Base-by-base conservation (phyloP, 495 filamentous ascomycete genomes). In the Barbatosphaeria neglecta region DNA sequence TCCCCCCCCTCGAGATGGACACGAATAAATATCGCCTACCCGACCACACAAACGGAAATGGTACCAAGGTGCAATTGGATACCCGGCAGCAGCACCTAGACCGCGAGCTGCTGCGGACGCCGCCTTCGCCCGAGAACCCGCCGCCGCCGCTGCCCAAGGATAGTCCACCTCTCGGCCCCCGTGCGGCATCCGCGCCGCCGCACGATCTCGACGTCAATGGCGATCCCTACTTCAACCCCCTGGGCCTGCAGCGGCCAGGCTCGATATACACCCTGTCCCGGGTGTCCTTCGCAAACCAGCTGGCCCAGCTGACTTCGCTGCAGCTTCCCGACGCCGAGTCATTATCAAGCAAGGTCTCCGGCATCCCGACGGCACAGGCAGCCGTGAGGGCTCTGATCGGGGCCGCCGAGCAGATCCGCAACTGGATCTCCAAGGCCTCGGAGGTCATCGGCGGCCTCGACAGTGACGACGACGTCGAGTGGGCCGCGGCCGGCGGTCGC, bases 401-500 rank as follows among this genome's bases (percentile, higher is more conserved):
- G 43, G 84, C 90, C 9, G 87, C 90, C 19, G 84, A 90, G 44
- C 87, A 95, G 62, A 97, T 98, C 43, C 78, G 82, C 39, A 80
- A 80, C 46, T 97, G 92, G 92, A 90, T 96, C 48, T 74, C 76
- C 50, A 94, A 94, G 59, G 89, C 92, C 1, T 82, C 79, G 0
- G 86, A 92, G 48, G 87, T 95, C 9, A 75, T 98, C 22, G 76
- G 70, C 45, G 86, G 87, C 0, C 65, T 97, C 19, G 86, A 95
- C 60, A 83, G 87, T 13, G 90, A 96, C 50, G 92, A 98, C 64
- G 90, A 98, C 54, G 86, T 96, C 18, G 89, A 95, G 57, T 98
- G 92, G 92, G 89, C 92, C 13, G 90, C 90, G 13, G 89, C 88
- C 13, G 92, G 84, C 41, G 89, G 89, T 3, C 77, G 88, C 50